Evolutionary conservation across 371 early-diverging fungal species (phyloP).

Genomic region (Mucor plumbeus): DNA sequence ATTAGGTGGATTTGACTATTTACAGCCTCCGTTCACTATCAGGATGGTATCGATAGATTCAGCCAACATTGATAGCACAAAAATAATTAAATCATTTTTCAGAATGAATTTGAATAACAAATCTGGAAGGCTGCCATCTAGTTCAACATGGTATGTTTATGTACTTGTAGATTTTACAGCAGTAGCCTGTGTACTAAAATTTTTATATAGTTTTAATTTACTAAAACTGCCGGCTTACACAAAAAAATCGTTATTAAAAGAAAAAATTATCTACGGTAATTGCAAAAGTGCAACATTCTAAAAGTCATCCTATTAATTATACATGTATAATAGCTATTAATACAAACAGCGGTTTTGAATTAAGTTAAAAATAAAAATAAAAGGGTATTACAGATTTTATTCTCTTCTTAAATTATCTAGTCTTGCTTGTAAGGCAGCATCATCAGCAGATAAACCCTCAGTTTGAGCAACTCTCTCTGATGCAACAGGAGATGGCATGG

Average conservation of each 20-base stretch:
- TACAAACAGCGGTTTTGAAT: conserved; percentile 61
- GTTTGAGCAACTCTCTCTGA: conserved; percentile 51
- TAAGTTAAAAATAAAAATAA: conserved; percentile 28
- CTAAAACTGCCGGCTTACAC: conserved; percentile 83
- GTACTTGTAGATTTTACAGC: no score
- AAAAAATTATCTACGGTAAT: conserved; percentile 61
- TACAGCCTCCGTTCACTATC: conserved; percentile 77
- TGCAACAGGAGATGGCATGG: conserved; percentile 40
- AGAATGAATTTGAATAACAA: conserved; percentile 42
- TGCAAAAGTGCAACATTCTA: not conserved
- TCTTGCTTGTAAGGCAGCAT: conserved; percentile 90
- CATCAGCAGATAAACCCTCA: conserved; percentile 72
- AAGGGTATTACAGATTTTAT: conserved; percentile 37
- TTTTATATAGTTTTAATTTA: conserved; percentile 82
- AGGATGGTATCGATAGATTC: conserved; percentile 54
- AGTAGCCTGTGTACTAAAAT: not conserved
- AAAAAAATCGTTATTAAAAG: conserved; percentile 57
- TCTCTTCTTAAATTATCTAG: conserved; percentile 89
- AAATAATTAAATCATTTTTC: conserved; percentile 55
- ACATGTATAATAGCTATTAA: conserved; percentile 43
- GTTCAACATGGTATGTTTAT: conserved; percentile 49
- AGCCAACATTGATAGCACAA: conserved; percentile 9
- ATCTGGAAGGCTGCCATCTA: conserved; percentile 58
- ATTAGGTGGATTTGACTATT: conserved; percentile 82
- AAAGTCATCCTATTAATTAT: not conserved